Percentiles rank a stretch among this genome's conserved stretches.
Conservation (phyloP, 805 yeast species). For the Candida jianshihensis region DNA sequence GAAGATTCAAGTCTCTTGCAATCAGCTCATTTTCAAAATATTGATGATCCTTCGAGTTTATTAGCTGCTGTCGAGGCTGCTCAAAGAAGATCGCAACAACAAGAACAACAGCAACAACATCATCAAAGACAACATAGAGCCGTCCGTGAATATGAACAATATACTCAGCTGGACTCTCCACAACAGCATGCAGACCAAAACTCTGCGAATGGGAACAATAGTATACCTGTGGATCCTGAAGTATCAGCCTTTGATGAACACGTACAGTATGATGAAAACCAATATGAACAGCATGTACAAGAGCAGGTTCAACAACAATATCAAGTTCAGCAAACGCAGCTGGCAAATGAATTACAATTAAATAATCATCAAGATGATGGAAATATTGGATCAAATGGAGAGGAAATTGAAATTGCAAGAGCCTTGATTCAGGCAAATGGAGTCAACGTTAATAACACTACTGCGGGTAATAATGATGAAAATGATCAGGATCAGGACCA, state of each 20-base stretch:
- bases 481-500: slow-evolving; percentile 1
- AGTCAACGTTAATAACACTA: slow-evolving; percentile 10
- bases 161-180: background rate
- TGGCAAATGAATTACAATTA: too few species aligned
- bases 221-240: slow-evolving; percentile 53
- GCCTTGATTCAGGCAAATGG: slow-evolving; percentile 53
- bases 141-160: background rate
- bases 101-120: slow-evolving; percentile 1
- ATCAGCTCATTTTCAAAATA: slow-evolving; percentile 12
- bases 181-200: slow-evolving; percentile 1
- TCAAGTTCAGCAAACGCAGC: background rate
- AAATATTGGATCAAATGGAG: slow-evolving; percentile 32
- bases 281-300: slow-evolving; percentile 2
- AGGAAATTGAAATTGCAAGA: slow-evolving; percentile 58
- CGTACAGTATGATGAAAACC: slow-evolving; percentile 2
- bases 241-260: slow-evolving; percentile 39
- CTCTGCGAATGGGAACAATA: slow-evolving; percentile 18
- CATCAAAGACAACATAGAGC: background rate
- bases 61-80: slow-evolving; percentile 59
- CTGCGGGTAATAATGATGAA: slow-evolving; percentile 7
- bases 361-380: background rate
- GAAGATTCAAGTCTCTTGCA: slow-evolving; percentile 15
- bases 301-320: slow-evolving; percentile 3
- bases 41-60: slow-evolving; percentile 20
- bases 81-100: slow-evolving; percentile 24